phyloP scores from a whole-genome alignment of 2,329 filamentous ascomycete genomes.

The Aspergillus ruber region DNA sequence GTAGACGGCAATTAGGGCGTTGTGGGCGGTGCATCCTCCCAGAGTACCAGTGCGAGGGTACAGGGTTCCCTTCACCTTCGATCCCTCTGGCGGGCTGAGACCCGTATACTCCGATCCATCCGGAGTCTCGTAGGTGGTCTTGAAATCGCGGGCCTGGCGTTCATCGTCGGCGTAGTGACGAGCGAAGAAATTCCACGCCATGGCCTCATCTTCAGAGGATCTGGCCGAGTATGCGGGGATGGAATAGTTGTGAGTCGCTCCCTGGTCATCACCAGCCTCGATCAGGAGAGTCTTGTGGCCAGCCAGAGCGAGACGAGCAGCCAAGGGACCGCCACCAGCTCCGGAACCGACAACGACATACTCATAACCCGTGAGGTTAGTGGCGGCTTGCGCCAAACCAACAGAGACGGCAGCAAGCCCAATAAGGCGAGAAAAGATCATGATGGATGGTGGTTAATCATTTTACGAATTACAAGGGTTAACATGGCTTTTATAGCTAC shows the following conservation, averaged over 20 bases:
- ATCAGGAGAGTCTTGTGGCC: slow-evolving; percentile 32
- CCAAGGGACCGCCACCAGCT: slow-evolving; percentile 31
- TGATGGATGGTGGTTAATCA: background rate
- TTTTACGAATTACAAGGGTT: background rate
- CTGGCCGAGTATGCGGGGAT: slow-evolving; percentile 23
- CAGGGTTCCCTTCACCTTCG: slow-evolving; percentile 47
- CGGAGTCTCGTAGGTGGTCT: slow-evolving; percentile 38
- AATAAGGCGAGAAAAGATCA: slow-evolving; percentile 1
- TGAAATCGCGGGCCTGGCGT: slow-evolving; percentile 25
- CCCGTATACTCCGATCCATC: slow-evolving; percentile 50
- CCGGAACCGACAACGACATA: slow-evolving; percentile 36
- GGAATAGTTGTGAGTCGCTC: slow-evolving; percentile 21
- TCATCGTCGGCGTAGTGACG: slow-evolving; percentile 28
- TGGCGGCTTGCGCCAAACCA: slow-evolving; percentile 11
- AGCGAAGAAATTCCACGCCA: slow-evolving; percentile 32
- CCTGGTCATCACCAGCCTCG: slow-evolving; percentile 34
- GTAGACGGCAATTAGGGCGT: slow-evolving; percentile 54
- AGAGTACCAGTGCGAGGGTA: slow-evolving; percentile 54
- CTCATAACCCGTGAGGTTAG: slow-evolving; percentile 26
- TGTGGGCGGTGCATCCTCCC: slow-evolving; percentile 57
- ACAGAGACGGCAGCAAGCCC: slow-evolving; percentile 1
- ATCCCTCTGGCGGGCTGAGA: slow-evolving; percentile 46
- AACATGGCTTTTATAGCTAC: background rate
- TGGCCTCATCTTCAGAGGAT: slow-evolving; percentile 23
- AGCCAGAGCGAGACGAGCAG: slow-evolving; percentile 28